phyloP scores from a whole-genome alignment of 2,329 filamentous ascomycete species.

The Colletotrichum orchidophilum region DNA sequence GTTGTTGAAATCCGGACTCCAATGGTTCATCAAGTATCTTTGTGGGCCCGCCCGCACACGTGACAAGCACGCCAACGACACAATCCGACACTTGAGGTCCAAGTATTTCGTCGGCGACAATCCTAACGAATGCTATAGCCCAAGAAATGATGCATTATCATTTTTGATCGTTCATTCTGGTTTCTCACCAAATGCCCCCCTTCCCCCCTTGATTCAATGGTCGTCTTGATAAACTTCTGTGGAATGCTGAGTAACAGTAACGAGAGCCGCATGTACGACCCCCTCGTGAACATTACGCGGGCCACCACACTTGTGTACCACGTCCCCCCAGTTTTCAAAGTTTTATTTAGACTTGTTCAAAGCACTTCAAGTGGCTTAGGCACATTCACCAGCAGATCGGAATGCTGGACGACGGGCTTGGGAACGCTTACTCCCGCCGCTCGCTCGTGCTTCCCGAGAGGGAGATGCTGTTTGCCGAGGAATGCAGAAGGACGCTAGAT shows the following conservation, averaged over 20 bases:
- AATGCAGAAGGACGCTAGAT: background rate
- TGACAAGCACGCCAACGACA: background rate
- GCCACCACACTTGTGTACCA: background rate
- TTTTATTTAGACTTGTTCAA: background rate
- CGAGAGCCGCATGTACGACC: background rate
- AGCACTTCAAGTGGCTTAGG: background rate
- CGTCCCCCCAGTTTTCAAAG: background rate
- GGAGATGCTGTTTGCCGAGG: background rate
- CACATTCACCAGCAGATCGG: background rate
- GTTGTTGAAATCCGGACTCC: accelerated
- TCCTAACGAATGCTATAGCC: too few relatives aligned
- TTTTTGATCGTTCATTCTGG: background rate
- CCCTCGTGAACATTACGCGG: background rate
- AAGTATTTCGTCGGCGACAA: background rate
- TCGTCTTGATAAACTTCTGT: background rate
- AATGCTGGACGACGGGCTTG: background rate
- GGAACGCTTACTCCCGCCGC: background rate
- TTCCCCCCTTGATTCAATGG: too few relatives aligned
- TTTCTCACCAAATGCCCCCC: background rate
- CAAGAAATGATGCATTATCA: too few relatives aligned
- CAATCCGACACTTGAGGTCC: background rate
- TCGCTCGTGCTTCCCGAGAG: background rate
- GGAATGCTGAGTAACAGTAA: background rate
- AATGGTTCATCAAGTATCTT: too few relatives aligned
- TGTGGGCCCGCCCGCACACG: too few relatives aligned